Evolutionary conservation across 129 eudicot species (phyloP), one percentile per base, ranked within the genome.

Genomic region (Heracleum sosnowskyi): DNA sequence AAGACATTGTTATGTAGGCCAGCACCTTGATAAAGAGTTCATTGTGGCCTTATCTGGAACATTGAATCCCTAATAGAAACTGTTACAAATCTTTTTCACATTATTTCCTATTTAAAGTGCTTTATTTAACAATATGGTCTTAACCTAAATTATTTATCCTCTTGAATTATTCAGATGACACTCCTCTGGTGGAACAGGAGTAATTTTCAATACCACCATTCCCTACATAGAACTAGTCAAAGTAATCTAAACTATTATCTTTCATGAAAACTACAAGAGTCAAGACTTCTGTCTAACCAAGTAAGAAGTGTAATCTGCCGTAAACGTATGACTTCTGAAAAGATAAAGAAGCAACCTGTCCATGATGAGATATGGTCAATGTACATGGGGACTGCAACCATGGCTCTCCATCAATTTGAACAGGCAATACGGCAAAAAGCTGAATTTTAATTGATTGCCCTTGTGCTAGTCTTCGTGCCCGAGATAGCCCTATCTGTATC

Each of bases 391-490:
- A 80, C 84, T 96, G 99, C 84, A 87, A 79, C 97, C 97, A 96
- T 24, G 99, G 99, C 84, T 96, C 97, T 73, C 99, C 99, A 45
- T 96, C 99, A 74, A 96, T 83, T 83, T 96, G 99, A 77, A 96
- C 99, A 55, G 99, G 99, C 73, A 96, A 87, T 47, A 87, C 85
- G 81, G 91, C 95, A 80, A 87, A 90, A 77, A 96, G 89, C 82
- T 96, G 99, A 72, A 96, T 96, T 86, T 92, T 96, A 18, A 96
- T 90, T 17, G 76, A 79, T 81, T 82, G 91, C 37, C 99, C 99
- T 75, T 96, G 99, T 40, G 99, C 99, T 76, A 96, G 91, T 88
- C 97, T 90, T 53, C 91, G 86, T 57, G 99, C 99, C 74, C 97
- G 89, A 66, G 99, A 96, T 40, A 96, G 89, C 31, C 99, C 99